Base-by-base conservation (phyloP, 2,329 filamentous ascomycete species). In the Geosmithia putterillii region DNA sequence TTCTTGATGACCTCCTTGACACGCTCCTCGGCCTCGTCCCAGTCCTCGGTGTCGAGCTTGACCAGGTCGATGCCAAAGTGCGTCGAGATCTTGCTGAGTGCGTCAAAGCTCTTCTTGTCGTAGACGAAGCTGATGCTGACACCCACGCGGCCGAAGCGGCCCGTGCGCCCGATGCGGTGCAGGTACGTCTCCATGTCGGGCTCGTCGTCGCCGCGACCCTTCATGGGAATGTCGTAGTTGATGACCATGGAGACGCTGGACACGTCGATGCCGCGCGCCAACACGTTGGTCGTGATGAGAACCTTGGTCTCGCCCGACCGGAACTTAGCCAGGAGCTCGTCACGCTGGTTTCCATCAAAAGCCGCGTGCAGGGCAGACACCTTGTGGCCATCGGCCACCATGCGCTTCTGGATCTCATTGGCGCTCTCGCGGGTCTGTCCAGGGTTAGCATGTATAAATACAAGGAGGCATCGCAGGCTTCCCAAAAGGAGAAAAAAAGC, bases 131-230 rank as follows among this genome's bases (percentile, higher is more conserved):
- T 94, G 58, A 98, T 89, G 46, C 86, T 89, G 52, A 96, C 92
- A 56, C 92, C 92, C 28, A 96, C 88, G 61, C 90, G 89, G 45
- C 92, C 92, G 55, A 98, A 98, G 51, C 92, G 86, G 50, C 92
- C 92, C 14, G 92, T 98, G 57, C 92, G 87, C 48, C 92, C 92
- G 54, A 98, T 98, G 59, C 92, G 85, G 72, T 98, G 92, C 41
- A 98, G 82, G 58, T 98, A 98, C 1, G 92, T 98, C 68, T 96
- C 89, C 40, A 81, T 81, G 57, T 98, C 92, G 14, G 90, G 84
- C 63, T 92, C 86, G 22, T 73, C 73, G 52, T 96, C 89, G 17
- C 83, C 79, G 25, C 74, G 66, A 36, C 83, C 81, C 57, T 83
- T 82, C 70, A 83, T 84, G 20, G 83, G 83, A 45, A 87, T 83